Base-by-base conservation (phyloP, 148 eudicot species). In the Salicornia ramosissima region DNA sequence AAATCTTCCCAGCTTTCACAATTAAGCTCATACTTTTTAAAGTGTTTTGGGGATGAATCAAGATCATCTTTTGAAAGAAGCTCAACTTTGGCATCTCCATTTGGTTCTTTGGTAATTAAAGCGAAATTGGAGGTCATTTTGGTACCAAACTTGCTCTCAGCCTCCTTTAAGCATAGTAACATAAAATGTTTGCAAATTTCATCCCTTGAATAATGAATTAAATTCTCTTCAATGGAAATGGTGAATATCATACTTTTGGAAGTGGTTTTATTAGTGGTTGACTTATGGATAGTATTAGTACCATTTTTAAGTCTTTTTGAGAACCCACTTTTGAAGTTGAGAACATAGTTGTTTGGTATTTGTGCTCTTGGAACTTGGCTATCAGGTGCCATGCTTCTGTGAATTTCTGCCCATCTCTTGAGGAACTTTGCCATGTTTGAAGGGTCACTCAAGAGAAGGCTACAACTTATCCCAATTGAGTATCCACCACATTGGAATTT, bases 331-430 rank as follows among this genome's bases (percentile, higher is more conserved):
- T 71, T 69, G 49, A 74, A 63, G 30, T 71, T 72, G n/a, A n/a
- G n/a, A 21, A 83, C 85, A 69, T 69, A 55, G 69, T 79, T 83
- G 36, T 70, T 33, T 6, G 25, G 74, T 0, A 53, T 5, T 30
- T 82, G 88, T 11, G 42, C 29, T 77, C 64, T 79, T 34, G 76
- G 51, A 0, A 31, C 4, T 13, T 69, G 65, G 45, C 50, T 25
- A 47, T 54, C 53, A 10, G 77, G 68, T 22, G 73, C 33, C 18
- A 72, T 47, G 18, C 22, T 67, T 19, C 24, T 73, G 67, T 87
- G 86, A 57, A 79, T 71, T 7, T 77, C 54, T 53, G 82, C 66
- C 91, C 88, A 87, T 72, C 1, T 77, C 1, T 59, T 30, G 14
- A 59, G 64, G 42, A 59, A 59, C 64, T 30, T 59, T 59, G 64